Evolutionary conservation across 2,329 filamentous ascomycete genomes (phyloP), one percentile per base, ranked within the genome.

Genomic region (Samsoniella hepiali): DNA sequence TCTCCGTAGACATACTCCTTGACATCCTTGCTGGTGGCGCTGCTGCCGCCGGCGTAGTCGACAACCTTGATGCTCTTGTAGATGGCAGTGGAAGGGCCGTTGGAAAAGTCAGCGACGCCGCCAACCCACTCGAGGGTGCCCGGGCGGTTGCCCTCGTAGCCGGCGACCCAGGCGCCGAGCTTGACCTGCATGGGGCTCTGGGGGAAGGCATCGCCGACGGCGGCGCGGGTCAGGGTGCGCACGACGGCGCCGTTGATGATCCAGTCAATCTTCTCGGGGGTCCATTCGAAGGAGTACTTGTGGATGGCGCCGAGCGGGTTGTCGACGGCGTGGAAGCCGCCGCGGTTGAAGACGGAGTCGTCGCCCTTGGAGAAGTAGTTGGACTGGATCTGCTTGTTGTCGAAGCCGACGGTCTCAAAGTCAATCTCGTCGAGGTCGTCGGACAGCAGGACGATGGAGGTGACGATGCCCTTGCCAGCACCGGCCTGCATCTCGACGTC

Each of bases 401-500:
- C 86, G 61, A 87, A 88, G 64, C 94, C 95, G 64, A 98, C 83
- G 90, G 91, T 97, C 78, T 98, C 94, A 90, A 92, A 96, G 77
- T 98, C 94, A 66, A 98, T 95, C 82, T 97, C 93, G 74, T 97
- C 93, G 29, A 96, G 82, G 72, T 88, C 86, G 72, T 96, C 91
- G 1, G 91, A 97, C 80, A 96, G 90, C 68, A 99, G 81, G 47
- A 98, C 92, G 47, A 91, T 84, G 68, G 90, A 93, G 78, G 92
- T 97, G 65, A 99, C 91, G 67, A 99, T 90, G 68, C 95, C 95
- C 7, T 81, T 81, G 49, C 94, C 95, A 3, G 89, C 84, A 32
- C 95, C 89, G 44, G 90, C 89, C 76, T 93, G 89, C 72, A 96
- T 80, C 36, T 85, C 86, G 65, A 92, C 87, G 58, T 96, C 90